Evolutionary conservation across 2,329 filamentous ascomycete species (phyloP).

Genomic region (Clarireedia paspali): DNA sequence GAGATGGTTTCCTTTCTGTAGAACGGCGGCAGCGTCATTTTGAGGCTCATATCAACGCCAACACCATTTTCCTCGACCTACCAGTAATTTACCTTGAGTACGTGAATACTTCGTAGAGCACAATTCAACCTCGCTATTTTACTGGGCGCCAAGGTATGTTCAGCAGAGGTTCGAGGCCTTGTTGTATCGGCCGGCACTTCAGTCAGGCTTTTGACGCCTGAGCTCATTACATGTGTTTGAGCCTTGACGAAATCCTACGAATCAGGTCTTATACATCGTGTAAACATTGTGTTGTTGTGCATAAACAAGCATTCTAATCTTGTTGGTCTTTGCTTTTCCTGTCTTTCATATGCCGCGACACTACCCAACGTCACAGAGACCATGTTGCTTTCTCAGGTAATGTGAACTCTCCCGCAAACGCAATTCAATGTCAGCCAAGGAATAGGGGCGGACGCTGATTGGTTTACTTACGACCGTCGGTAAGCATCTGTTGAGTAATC

Average conservation of each 20-base stretch:
- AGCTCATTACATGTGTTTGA: background rate
- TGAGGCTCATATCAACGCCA: too few species aligned
- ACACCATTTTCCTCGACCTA: background rate
- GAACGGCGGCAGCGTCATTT: too few species aligned
- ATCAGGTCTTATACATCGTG: background rate
- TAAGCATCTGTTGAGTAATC: conserved; percentile 1
- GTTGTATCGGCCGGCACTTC: background rate
- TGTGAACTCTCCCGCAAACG: background rate
- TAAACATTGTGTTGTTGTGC: background rate
- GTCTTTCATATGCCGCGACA: conserved; percentile 2
- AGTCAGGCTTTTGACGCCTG: background rate
- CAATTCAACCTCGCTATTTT: too few species aligned
- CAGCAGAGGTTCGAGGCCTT: background rate
- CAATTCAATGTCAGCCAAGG: background rate
- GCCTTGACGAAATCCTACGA: background rate
- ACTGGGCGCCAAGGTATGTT: background rate
- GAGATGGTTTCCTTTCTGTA: background rate
- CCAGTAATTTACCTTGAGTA: background rate
- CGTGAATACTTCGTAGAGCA: background rate
- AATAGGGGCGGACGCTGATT: background rate
- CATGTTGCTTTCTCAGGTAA: background rate
- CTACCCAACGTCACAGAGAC: background rate
- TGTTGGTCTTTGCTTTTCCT: background rate
- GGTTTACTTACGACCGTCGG: background rate
- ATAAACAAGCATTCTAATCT: background rate